These are phyloP conservation scores for Carex scoparia DNA, from an alignment of 176 grass and related monocot species.

Conservation along the genomic window DNA sequence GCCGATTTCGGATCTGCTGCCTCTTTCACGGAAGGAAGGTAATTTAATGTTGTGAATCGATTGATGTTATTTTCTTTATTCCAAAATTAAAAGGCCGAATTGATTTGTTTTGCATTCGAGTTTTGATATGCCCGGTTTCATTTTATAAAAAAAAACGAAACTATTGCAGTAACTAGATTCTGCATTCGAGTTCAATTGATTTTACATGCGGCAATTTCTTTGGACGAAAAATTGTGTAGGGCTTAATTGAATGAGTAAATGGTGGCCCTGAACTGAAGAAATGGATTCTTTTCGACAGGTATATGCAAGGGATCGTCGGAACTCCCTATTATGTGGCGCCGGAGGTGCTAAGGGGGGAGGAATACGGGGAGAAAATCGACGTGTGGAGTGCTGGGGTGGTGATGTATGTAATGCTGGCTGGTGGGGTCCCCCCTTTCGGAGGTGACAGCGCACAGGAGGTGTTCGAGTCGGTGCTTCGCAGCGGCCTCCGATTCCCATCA, in stretches of 20 bases:
- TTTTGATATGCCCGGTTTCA: too few species aligned
- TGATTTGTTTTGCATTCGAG: background rate
- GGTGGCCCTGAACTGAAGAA: background rate
- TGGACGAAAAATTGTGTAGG: background rate
- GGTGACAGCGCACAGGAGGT: slow-evolving; percentile 61
- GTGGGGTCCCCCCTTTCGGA: slow-evolving; percentile 67
- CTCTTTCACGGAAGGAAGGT: slow-evolving; percentile 36
- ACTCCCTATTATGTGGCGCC: slow-evolving; percentile 80
- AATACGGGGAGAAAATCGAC: slow-evolving; percentile 79
- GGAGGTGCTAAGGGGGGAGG: slow-evolving; percentile 54
- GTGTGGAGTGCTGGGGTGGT: slow-evolving; percentile 88
- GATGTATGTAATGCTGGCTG: slow-evolving; percentile 71
- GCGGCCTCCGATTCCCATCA: slow-evolving; percentile 48
- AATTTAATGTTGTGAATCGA: background rate
- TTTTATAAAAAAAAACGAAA: too few species aligned
- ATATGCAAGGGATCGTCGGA: slow-evolving; percentile 57
- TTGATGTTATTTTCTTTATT: background rate
- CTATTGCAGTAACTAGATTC: background rate
- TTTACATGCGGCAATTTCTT: background rate
- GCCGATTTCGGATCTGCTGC: slow-evolving; percentile 85
- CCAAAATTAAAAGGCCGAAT: background rate
- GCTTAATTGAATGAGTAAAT: background rate
- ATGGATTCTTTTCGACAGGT: slow-evolving; percentile 9
- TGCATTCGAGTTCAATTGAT: background rate
- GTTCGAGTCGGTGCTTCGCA: slow-evolving; percentile 44